Evolutionary conservation across 2,329 filamentous ascomycete species (phyloP).

Genomic region (Cercospora brassicicola): DNA sequence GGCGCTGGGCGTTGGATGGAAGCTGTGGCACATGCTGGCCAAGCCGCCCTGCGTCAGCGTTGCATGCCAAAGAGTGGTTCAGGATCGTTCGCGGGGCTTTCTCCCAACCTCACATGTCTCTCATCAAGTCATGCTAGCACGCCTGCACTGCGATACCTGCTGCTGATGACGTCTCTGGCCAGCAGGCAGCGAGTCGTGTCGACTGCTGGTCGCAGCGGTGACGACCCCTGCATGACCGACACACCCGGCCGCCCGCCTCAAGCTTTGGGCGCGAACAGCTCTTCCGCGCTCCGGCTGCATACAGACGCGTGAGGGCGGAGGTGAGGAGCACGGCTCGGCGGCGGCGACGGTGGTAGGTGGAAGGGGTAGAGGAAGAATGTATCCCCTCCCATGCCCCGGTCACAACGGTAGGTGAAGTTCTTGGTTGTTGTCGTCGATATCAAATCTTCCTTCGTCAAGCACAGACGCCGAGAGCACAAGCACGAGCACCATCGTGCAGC

Average conservation of each 20-base stretch:
- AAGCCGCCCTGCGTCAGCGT: not conserved
- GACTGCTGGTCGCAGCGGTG: not conserved
- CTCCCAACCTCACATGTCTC: slow-evolving; percentile 1
- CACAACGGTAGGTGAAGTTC: not conserved
- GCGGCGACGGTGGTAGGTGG: not conserved
- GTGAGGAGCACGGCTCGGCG: not conserved
- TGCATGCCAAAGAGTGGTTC: not conserved
- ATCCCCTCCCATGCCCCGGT: not conserved
- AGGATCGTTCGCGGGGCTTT: not conserved
- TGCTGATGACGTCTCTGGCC: not conserved
- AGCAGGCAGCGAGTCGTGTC: not conserved
- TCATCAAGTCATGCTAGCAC: not conserved
- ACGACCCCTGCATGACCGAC: slow-evolving; percentile 6
- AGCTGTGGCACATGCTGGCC: not conserved
- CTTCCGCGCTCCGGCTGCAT: not conserved
- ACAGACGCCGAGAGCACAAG: slow-evolving; percentile 7
- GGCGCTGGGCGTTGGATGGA: not conserved
- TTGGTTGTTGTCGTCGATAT: not conserved
- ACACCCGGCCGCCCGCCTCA: slow-evolving; percentile 3
- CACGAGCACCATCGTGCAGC: not conserved
- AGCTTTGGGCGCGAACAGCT: slow-evolving; percentile 7
- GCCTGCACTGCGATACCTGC: not conserved
- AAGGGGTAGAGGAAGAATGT: not conserved
- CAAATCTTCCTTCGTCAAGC: not conserved
- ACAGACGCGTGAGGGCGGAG: not conserved